Evolutionary conservation across 805 yeast genomes (phyloP).

Genomic region (Metschnikowia continentalis): DNA sequence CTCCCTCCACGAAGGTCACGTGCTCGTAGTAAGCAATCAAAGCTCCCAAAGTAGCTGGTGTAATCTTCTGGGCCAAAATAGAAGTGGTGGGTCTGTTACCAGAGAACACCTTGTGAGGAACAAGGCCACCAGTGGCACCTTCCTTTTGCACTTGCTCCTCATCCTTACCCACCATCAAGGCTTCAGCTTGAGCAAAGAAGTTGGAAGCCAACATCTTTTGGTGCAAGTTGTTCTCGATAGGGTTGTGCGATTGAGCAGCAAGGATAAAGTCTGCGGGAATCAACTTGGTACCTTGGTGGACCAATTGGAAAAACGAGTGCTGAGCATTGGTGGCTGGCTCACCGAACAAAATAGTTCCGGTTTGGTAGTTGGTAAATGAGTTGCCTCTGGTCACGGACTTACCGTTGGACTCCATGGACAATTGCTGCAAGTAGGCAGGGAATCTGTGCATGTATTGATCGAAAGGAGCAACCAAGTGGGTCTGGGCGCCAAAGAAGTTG

Average conservation of each 20-base stretch:
- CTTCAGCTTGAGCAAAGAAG: constrained; percentile 98
- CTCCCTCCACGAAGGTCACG: constrained; percentile 96
- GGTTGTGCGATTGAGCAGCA: constrained; percentile 98
- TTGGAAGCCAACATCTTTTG: constrained; percentile 98
- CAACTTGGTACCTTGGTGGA: constrained; percentile 97
- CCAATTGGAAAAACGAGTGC: constrained; percentile 98
- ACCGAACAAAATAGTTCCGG: constrained; percentile 94
- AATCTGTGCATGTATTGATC: constrained; percentile 98
- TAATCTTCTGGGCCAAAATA: constrained; percentile 89
- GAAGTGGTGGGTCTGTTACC: constrained; percentile 99
- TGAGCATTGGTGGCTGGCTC: constrained; percentile 99
- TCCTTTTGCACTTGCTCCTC: constrained; percentile 79
- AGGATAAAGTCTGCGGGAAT: constrained; percentile 96
- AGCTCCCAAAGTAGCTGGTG: constrained; percentile 95
- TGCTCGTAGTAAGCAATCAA: constrained; percentile 98
- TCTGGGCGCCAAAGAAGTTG: constrained; percentile 97
- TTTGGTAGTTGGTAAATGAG: constrained; percentile 87
- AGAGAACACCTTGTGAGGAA: constrained; percentile 93
- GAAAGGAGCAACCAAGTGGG: constrained; percentile 96
- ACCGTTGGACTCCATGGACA: constrained; percentile 99
- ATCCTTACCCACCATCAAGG: constrained; percentile 93
- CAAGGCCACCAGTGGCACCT: constrained; percentile 80
- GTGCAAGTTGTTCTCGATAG: constrained; percentile 88
- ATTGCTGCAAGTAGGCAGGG: constrained; percentile 98
- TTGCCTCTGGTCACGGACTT: constrained; percentile 93